Percentiles rank a stretch among this genome's conserved stretches.
phyloP scores from a whole-genome alignment of 768 basidiomycete genomes.

The Solioccasus polychromus region DNA sequence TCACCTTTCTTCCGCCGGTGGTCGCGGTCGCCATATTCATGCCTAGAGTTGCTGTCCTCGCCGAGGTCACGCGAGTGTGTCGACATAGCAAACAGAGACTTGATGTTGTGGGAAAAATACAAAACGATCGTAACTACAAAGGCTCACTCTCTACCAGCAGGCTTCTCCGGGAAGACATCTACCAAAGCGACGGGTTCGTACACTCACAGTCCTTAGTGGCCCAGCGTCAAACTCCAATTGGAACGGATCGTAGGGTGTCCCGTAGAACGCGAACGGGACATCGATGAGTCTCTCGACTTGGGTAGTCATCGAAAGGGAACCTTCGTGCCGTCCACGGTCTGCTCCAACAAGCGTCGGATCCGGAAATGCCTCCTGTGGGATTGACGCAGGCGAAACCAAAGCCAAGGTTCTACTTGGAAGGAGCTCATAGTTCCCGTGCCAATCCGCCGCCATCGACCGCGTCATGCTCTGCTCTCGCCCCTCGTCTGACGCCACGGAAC shows the following conservation, averaged over 20 bases:
- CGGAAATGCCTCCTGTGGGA: constrained; percentile 23
- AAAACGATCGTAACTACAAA: no score
- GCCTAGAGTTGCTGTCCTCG: constrained; percentile 13
- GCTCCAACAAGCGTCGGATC: constrained; percentile 15
- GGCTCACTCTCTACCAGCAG: constrained; percentile 13
- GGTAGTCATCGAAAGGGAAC: not conserved
- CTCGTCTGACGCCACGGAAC: not conserved
- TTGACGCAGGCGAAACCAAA: constrained; percentile 3
- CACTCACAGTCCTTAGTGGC: constrained; percentile 3
- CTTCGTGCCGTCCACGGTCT: not conserved
- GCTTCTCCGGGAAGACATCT: constrained; percentile 11
- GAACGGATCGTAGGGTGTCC: constrained; percentile 22
- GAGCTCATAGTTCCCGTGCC: constrained; percentile 22
- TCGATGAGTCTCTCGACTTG: not conserved
- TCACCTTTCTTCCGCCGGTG: constrained; percentile 9
- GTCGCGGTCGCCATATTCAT: constrained; percentile 10
- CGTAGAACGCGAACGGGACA: constrained; percentile 2
- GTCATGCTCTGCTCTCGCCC: not conserved
- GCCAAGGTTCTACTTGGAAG: not conserved
- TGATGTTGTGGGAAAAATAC: constrained; percentile 18
- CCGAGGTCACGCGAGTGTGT: constrained; percentile 13
- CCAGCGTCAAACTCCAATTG: constrained; percentile 13
- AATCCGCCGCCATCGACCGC: constrained; percentile 14
- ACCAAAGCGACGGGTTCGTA: constrained; percentile 14
- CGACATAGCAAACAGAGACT: constrained; percentile 11